Percentiles rank a stretch among this genome's conserved stretches.
Conservation (phyloP, 371 early-diverging fungal genomes). For the Phascolomyces articulosus region DNA sequence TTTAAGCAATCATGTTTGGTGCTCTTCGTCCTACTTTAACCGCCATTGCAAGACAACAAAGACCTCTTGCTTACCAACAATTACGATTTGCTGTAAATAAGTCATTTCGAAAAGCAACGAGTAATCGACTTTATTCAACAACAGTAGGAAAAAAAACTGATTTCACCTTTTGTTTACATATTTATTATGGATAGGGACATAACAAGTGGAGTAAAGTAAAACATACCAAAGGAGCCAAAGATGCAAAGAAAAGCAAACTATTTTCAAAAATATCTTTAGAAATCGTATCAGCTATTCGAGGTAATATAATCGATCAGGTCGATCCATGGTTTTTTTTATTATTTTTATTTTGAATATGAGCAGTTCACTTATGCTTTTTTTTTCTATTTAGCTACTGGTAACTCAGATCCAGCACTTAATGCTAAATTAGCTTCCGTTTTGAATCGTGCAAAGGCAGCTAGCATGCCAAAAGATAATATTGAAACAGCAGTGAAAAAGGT, state of each 20-base stretch:
- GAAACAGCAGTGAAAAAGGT: slow-evolving; percentile 74
- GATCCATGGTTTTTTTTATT: background rate
- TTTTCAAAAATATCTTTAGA: slow-evolving; percentile 63
- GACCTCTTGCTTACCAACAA: slow-evolving; percentile 26
- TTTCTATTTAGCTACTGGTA: slow-evolving; percentile 41
- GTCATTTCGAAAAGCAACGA: too few species aligned
- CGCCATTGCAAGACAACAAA: slow-evolving; percentile 1
- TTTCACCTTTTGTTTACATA: too few species aligned
- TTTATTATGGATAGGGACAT: slow-evolving; percentile 67
- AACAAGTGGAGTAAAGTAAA: slow-evolving; percentile 76
- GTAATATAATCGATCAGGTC: too few species aligned
- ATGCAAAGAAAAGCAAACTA: slow-evolving; percentile 55
- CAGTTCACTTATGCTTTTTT: background rate
- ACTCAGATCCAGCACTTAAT: slow-evolving; percentile 54
- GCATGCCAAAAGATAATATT: slow-evolving; percentile 75
- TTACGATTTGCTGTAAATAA: slow-evolving; percentile 52
- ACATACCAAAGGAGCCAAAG: slow-evolving; percentile 63
- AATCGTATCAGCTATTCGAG: slow-evolving; percentile 63
- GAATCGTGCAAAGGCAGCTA: slow-evolving; percentile 59
- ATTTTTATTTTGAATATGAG: background rate
- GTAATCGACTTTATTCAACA: too few species aligned
- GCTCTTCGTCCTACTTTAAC: background rate
- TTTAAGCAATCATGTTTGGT: background rate
- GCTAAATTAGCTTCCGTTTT: slow-evolving; percentile 60
- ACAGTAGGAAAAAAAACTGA: too few species aligned